Evolutionary conservation across 805 yeast species (phyloP).

Genomic region (Yamadazyma kitorensis): DNA sequence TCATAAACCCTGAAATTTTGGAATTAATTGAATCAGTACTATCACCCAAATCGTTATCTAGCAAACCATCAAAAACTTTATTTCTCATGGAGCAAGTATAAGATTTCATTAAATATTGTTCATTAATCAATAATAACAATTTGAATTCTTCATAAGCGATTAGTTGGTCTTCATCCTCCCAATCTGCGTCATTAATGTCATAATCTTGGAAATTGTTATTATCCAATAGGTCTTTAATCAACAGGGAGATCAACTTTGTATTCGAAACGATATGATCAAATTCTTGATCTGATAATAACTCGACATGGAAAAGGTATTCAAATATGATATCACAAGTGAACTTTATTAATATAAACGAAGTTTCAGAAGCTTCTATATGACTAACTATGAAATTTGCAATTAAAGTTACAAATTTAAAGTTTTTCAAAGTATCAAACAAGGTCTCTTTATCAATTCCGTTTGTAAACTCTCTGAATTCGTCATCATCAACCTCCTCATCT

Average conservation of each 20-base stretch:
- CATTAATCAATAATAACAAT: slow-evolving; percentile 72
- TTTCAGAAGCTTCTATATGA: slow-evolving; percentile 20
- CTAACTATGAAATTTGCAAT: slow-evolving; percentile 28
- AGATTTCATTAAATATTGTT: slow-evolving; percentile 75
- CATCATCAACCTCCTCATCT: slow-evolving; percentile 16
- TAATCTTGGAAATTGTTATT: slow-evolving; percentile 29
- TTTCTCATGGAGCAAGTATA: slow-evolving; percentile 38
- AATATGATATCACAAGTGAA: slow-evolving; percentile 40
- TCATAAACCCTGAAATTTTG: slow-evolving; percentile 61
- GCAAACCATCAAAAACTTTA: slow-evolving; percentile 53
- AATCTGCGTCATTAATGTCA: slow-evolving; percentile 32
- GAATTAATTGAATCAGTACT: slow-evolving; percentile 10
- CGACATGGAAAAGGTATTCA: slow-evolving; percentile 37
- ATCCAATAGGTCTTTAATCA: slow-evolving; percentile 27
- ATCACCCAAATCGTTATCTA: slow-evolving; percentile 36
- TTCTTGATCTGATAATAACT: slow-evolving; percentile 33
- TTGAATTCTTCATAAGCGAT: slow-evolving; percentile 62
- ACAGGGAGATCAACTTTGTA: slow-evolving; percentile 25
- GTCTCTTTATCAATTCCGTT: slow-evolving; percentile 13
- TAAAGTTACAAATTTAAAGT: slow-evolving; percentile 25
- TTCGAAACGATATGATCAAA: slow-evolving; percentile 25
- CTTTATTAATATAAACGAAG: slow-evolving; percentile 32
- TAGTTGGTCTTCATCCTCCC: slow-evolving; percentile 54
- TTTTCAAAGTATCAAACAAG: slow-evolving; percentile 19
- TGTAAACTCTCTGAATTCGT: slow-evolving; percentile 13